Evolutionary conservation across 2,329 filamentous ascomycete genomes (phyloP).

Genomic region (Chalaropsis thielavioides): DNA sequence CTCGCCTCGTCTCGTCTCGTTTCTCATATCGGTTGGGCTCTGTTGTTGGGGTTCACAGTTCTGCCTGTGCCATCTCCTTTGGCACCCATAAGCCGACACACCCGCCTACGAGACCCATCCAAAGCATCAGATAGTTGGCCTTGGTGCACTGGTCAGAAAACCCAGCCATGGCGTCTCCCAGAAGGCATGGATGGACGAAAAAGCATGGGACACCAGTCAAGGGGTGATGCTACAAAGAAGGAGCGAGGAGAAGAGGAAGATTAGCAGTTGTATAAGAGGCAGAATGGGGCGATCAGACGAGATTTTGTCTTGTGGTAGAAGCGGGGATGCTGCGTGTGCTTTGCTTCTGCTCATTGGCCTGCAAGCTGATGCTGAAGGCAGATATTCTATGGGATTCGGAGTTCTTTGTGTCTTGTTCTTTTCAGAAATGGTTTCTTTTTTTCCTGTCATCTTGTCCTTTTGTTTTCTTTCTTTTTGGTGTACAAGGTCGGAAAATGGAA

Average conservation of each 20-base stretch:
- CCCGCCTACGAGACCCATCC: constrained; percentile 76
- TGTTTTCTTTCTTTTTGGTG: not conserved
- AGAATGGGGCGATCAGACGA: not conserved
- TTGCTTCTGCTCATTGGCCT: constrained; percentile 1
- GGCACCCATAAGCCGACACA: constrained; percentile 69
- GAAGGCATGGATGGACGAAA: constrained; percentile 86
- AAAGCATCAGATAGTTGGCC: constrained; percentile 66
- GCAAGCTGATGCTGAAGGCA: not conserved
- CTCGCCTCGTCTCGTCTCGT: too few species aligned
- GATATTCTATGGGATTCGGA: not conserved
- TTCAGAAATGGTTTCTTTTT: not conserved
- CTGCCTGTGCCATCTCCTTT: constrained; percentile 42
- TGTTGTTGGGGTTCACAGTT: constrained; percentile 3
- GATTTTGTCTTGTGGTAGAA: constrained; percentile 21
- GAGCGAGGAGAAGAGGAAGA: constrained; percentile 19
- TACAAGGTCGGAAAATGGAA: constrained; percentile 2
- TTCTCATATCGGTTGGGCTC: not conserved
- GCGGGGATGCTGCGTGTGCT: constrained; percentile 23
- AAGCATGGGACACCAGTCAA: constrained; percentile 63
- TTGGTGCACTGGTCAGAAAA: constrained; percentile 40
- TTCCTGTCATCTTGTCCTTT: not conserved
- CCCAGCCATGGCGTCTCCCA: constrained; percentile 61
- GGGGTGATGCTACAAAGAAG: constrained; percentile 58
- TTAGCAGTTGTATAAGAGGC: constrained; percentile 1
- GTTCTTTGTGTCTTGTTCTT: constrained; percentile 17